A percentile compares a stretch with the other conserved stretches of the same genome.
Conservation (phyloP, 1,284 basidiomycete genomes). For the Coniferiporia sulphurascens region DNA sequence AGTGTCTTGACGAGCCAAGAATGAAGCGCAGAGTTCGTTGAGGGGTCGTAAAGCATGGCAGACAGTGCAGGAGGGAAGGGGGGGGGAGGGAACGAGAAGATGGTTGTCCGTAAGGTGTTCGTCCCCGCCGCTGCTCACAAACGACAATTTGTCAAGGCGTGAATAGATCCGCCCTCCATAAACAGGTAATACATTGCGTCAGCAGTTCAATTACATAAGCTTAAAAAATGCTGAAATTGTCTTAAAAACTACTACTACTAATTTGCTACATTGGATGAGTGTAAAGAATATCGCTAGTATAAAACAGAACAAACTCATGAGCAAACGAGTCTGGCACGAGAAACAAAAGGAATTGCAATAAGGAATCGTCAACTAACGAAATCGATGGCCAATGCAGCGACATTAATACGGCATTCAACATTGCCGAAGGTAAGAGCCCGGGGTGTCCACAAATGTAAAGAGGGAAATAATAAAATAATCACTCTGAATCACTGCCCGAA, state of each 20-base stretch:
- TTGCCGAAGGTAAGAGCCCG: background rate
- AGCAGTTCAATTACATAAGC: background rate
- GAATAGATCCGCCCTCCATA: background rate
- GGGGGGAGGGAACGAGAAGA: background rate
- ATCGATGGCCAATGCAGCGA: background rate
- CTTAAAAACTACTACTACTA: slow-evolving; percentile 14
- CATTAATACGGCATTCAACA: background rate
- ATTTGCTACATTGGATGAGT: slow-evolving; percentile 16
- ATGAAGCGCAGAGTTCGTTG: slow-evolving; percentile 8
- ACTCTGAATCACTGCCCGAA: slow-evolving; percentile 80
- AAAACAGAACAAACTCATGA: slow-evolving; percentile 9
- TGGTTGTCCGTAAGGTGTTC: background rate
- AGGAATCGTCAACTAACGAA: background rate
- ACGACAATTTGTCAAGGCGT: background rate
- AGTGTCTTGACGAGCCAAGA: slow-evolving; percentile 77
- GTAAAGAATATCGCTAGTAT: slow-evolving; percentile 11
- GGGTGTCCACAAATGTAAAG: slow-evolving; percentile 1
- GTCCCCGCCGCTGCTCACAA: background rate
- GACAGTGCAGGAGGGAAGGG: background rate
- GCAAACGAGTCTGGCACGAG: background rate
- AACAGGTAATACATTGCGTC: background rate
- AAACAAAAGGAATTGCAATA: background rate
- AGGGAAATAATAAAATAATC: slow-evolving; percentile 25
- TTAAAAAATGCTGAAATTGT: background rate
- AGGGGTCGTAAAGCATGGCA: slow-evolving; percentile 17